These are phyloP conservation scores for Vanrija pseudolonga DNA, from an alignment of 1,284 basidiomycete species.

Conservation along the genomic window DNA sequence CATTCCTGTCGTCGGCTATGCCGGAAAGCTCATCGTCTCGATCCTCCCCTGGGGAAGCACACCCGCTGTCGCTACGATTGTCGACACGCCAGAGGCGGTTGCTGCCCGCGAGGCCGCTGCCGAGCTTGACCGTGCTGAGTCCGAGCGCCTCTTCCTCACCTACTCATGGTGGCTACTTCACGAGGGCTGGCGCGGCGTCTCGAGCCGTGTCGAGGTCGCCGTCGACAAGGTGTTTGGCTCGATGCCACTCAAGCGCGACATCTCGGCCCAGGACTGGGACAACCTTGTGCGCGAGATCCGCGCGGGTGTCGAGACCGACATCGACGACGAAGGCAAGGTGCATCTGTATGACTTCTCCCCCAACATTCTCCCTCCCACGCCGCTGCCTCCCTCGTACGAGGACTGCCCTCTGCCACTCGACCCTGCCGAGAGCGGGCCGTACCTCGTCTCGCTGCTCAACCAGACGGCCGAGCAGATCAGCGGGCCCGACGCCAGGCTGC, in stretches of 20 bases:
- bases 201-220: conserved; percentile 30
- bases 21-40: background rate
- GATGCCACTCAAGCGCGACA: conserved; percentile 42
- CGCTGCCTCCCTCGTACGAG: conserved; percentile 13
- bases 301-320: conserved; percentile 35
- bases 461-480: conserved; percentile 37
- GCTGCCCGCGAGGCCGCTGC: conserved; percentile 18
- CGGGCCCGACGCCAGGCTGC: conserved; percentile 38
- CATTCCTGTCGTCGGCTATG: too few species aligned
- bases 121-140: conserved; percentile 25
- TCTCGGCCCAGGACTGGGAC: conserved; percentile 39
- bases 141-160: conserved; percentile 44
- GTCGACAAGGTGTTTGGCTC: conserved; percentile 42
- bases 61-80: background rate
- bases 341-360: conserved; percentile 37
- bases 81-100: background rate
- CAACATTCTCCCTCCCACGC: conserved; percentile 34
- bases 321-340: conserved; percentile 3
- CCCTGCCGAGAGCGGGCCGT: conserved; percentile 26
- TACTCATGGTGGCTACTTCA: conserved; percentile 50
- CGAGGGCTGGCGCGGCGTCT: conserved; percentile 44
- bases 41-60: conserved; percentile 15
- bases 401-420: conserved; percentile 16
- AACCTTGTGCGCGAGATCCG: conserved; percentile 37
- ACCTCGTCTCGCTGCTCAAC: conserved; percentile 33